Conservation (phyloP, 2,329 filamentous ascomycete genomes). For the Xylaria sp. region DNA sequence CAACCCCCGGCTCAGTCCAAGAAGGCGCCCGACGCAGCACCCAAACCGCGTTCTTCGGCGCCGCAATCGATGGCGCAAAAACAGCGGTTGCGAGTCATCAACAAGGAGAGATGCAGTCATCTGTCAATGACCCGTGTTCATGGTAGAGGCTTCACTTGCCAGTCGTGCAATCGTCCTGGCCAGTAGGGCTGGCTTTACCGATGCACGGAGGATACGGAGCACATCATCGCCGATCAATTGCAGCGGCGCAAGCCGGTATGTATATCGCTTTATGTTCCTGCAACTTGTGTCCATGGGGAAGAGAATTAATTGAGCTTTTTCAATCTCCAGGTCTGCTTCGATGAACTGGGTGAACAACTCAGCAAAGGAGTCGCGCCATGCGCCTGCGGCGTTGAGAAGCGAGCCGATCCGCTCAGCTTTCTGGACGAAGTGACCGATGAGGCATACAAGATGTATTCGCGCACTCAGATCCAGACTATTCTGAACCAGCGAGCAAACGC, state of each 20-base stretch:
- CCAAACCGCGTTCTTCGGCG: too few relatives aligned
- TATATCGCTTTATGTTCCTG: neutral
- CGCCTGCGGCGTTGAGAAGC: slow-evolving; percentile 37
- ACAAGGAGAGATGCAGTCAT: slow-evolving; percentile 52
- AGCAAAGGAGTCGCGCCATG: slow-evolving; percentile 33
- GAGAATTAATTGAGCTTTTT: neutral
- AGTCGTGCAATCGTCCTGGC: slow-evolving; percentile 50
- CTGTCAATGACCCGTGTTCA: slow-evolving; percentile 63
- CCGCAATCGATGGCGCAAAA: too few relatives aligned
- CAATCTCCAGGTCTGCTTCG: slow-evolving; percentile 21
- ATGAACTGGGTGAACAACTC: slow-evolving; percentile 34
- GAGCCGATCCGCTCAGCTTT: slow-evolving; percentile 41
- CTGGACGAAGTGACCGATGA: slow-evolving; percentile 41
- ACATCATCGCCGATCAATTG: slow-evolving; percentile 36
- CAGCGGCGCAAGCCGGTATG: slow-evolving; percentile 28
- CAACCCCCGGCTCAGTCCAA: too few relatives aligned
- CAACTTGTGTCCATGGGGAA: too few relatives aligned
- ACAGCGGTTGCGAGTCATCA: too few relatives aligned
- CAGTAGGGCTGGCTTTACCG: slow-evolving; percentile 67
- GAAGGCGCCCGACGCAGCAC: too few relatives aligned
- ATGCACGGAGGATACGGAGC: slow-evolving; percentile 44
- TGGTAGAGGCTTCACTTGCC: slow-evolving; percentile 48
- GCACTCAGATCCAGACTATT: slow-evolving; percentile 43
- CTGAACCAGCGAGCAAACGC: slow-evolving; percentile 48
- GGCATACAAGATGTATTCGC: slow-evolving; percentile 41